Evolutionary conservation across 2,329 filamentous ascomycete species (phyloP).

Genomic region (Catunica adiposa): DNA sequence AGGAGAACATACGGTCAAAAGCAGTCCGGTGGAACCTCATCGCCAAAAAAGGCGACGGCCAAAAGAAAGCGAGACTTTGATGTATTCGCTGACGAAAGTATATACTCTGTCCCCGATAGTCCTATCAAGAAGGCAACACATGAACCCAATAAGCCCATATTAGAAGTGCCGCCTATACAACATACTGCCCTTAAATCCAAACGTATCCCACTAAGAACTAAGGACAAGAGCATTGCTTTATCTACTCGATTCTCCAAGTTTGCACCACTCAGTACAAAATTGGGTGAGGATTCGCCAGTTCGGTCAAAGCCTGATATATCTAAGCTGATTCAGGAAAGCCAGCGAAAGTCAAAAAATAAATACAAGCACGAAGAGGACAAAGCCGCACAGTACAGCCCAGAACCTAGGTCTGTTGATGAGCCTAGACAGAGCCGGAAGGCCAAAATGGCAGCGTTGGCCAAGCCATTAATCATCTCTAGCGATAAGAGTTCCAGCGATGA

Average conservation of each 20-base stretch:
- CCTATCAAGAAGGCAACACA: background rate
- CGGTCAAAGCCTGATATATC: background rate
- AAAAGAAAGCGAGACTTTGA: background rate
- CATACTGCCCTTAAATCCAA: background rate
- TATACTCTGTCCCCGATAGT: background rate
- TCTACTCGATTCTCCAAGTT: background rate
- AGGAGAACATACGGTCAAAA: background rate
- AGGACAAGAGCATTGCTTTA: background rate
- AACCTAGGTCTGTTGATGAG: background rate
- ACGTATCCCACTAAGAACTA: background rate
- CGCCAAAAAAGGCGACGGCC: background rate
- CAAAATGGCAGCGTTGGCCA: background rate
- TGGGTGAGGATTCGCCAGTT: background rate
- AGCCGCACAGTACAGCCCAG: background rate
- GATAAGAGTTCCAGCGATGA: background rate
- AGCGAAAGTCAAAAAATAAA: background rate
- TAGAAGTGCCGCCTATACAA: background rate
- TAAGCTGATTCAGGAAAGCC: background rate
- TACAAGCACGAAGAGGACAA: background rate
- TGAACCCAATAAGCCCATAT: background rate
- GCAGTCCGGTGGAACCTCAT: background rate
- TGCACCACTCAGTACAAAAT: background rate
- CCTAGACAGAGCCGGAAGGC: background rate
- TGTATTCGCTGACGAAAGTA: background rate
- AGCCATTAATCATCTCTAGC: constrained; percentile 6